These are phyloP conservation scores for Hanseniaspora sp. DNA, from an alignment of 1,139 yeast species.

Conservation along the genomic window DNA sequence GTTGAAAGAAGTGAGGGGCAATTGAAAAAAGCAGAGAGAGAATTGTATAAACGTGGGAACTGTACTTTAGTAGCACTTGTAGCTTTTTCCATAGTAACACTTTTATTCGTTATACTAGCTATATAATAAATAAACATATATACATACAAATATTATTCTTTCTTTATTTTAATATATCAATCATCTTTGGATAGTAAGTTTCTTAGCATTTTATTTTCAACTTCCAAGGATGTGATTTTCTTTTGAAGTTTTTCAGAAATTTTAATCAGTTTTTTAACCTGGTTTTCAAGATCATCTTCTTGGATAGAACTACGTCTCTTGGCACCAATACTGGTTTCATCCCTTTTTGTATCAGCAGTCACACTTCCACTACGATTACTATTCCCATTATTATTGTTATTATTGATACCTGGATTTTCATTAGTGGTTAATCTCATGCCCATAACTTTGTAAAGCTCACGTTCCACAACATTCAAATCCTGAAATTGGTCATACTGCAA, in stretches of 20 bases:
- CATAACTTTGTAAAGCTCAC: slow-evolving; percentile 6
- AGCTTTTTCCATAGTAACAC: slow-evolving; percentile 35
- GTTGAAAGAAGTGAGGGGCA: slow-evolving; percentile 63
- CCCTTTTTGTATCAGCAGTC: neutral
- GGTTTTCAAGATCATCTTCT: slow-evolving; percentile 73
- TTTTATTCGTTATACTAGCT: slow-evolving; percentile 32
- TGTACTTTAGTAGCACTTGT: slow-evolving; percentile 55
- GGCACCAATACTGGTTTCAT: slow-evolving; percentile 34
- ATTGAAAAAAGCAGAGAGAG: slow-evolving; percentile 59
- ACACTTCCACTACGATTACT: too few relatives aligned
- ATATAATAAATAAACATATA: neutral
- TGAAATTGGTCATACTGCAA: slow-evolving; percentile 12
- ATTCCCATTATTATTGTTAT: too few relatives aligned
- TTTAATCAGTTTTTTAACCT: slow-evolving; percentile 51
- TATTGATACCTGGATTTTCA: neutral
- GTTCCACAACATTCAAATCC: slow-evolving; percentile 1
- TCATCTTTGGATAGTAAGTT: slow-evolving; percentile 59
- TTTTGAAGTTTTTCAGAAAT: slow-evolving; percentile 49
- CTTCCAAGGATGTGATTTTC: slow-evolving; percentile 57
- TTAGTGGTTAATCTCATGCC: neutral
- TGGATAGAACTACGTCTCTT: slow-evolving; percentile 67
- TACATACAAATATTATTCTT: slow-evolving; percentile 18
- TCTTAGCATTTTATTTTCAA: slow-evolving; percentile 72
- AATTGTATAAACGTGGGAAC: slow-evolving; percentile 56
- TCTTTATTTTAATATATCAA: slow-evolving; percentile 22